A percentile compares a stretch with the other conserved stretches of the same genome.
phyloP scores from a whole-genome alignment of 495 filamentous ascomycete species.

The Neurospora discreta region DNA sequence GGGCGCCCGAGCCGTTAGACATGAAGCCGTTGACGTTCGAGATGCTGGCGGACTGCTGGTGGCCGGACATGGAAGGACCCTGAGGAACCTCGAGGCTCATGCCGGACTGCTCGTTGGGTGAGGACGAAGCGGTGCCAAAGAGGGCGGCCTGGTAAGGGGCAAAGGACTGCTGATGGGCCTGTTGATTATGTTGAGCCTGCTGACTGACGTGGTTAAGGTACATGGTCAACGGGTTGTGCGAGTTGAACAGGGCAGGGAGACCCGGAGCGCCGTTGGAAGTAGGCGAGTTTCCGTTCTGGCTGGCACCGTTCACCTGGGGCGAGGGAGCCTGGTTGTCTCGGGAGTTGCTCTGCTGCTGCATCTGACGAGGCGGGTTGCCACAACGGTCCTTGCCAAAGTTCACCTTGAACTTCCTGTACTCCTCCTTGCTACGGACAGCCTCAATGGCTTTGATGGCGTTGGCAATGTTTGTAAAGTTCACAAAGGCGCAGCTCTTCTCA shows the following conservation, averaged over 20 bases:
- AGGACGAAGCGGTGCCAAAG: constrained; percentile 46
- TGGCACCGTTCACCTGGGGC: constrained; percentile 46
- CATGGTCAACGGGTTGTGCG: constrained; percentile 88
- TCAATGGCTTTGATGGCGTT: constrained; percentile 99
- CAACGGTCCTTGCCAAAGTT: constrained; percentile 99
- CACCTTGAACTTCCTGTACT: constrained; percentile 97
- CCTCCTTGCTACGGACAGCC: constrained; percentile 83
- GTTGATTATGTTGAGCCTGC: constrained; percentile 65
- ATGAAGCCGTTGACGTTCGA: constrained; percentile 39
- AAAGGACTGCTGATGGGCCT: constrained; percentile 54
- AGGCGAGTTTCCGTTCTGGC: constrained; percentile 44
- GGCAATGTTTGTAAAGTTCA: constrained; percentile 99
- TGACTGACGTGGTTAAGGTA: constrained; percentile 80
- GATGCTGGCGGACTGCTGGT: constrained; percentile 52
- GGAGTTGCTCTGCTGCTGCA: constrained; percentile 41
- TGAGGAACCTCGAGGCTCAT: constrained; percentile 44
- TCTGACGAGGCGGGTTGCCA: constrained; percentile 88
- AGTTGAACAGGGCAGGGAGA: constrained; percentile 59
- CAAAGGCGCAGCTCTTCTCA: constrained; percentile 98
- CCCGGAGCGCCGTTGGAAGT: constrained; percentile 29
- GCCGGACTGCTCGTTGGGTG: constrained; percentile 34
- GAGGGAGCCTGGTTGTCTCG: constrained; percentile 53
- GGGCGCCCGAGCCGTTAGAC: constrained; percentile 46
- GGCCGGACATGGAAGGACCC: constrained; percentile 37
- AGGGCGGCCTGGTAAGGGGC: constrained; percentile 50